Evolutionary conservation across 805 yeast species (phyloP).

Genomic region (Starmerella sirachaensis): DNA sequence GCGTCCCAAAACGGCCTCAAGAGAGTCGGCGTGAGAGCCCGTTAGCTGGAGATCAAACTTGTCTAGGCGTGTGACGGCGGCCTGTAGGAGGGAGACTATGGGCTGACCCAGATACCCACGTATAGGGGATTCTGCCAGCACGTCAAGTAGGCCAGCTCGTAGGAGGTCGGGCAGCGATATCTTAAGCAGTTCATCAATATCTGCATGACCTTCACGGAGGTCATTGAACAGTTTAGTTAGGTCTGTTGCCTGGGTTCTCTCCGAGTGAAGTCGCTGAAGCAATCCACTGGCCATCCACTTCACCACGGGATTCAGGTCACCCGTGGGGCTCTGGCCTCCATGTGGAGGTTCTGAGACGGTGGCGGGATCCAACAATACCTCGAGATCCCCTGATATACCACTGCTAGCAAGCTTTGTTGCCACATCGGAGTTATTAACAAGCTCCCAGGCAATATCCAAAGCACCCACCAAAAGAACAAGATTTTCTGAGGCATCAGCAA

Average conservation of each 20-base stretch:
- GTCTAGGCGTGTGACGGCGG: slow-evolving; percentile 10
- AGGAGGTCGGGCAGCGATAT: slow-evolving; percentile 11
- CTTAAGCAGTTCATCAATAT: not conserved
- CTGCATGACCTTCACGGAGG: not conserved
- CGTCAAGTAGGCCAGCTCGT: slow-evolving; percentile 7
- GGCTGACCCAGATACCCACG: slow-evolving; percentile 1
- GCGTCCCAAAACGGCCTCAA: slow-evolving; percentile 6
- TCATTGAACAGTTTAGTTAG: not conserved
- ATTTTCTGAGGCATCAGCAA: slow-evolving; percentile 16
- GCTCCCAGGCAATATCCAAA: slow-evolving; percentile 18
- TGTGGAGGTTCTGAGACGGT: too few relatives aligned
- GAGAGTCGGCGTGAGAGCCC: slow-evolving; percentile 6
- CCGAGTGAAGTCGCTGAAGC: not conserved
- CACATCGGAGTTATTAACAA: slow-evolving; percentile 5
- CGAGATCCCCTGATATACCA: slow-evolving; percentile 13
- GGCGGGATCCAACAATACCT: not conserved
- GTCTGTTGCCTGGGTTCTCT: slow-evolving; percentile 1
- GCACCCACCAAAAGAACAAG: slow-evolving; percentile 14
- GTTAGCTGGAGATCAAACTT: slow-evolving; percentile 8
- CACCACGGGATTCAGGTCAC: slow-evolving; percentile 7
- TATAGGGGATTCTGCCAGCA: not conserved
- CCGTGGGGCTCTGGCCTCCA: slow-evolving; percentile 1
- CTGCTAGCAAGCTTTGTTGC: slow-evolving; percentile 5
- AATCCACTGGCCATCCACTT: not conserved
- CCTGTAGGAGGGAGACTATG: slow-evolving; percentile 8